phyloP scores from a whole-genome alignment of 2,329 filamentous ascomycete species.

The Didymella sp. region DNA sequence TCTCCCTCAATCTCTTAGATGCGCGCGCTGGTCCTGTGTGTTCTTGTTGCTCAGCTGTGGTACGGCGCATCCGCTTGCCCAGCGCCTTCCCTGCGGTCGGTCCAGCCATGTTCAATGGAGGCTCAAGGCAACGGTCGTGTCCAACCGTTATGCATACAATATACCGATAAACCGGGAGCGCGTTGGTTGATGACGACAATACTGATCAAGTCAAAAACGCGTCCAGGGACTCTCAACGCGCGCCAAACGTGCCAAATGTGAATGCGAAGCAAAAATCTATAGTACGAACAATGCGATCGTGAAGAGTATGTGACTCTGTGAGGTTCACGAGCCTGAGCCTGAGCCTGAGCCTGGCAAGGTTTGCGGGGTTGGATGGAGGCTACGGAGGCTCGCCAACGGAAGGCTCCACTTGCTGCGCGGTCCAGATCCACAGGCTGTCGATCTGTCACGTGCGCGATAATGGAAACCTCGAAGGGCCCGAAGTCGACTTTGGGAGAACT shows the following conservation, averaged over 20 bases:
- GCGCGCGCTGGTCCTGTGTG: slow-evolving; percentile 4
- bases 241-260: background rate
- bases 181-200: slow-evolving; percentile 3
- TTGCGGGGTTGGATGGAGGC: slow-evolving; percentile 23
- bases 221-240: background rate
- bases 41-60: slow-evolving; percentile 8
- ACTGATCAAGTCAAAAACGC: background rate
- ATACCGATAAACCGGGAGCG: background rate
- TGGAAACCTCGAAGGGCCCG: background rate
- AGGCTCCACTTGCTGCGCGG: slow-evolving; percentile 2
- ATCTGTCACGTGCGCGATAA: background rate
- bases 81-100: background rate
- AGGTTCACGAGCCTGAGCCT: background rate
- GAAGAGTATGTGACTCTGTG: slow-evolving; percentile 3
- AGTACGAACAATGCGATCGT: slow-evolving; percentile 11
- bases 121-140: background rate
- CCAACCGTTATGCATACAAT: background rate
- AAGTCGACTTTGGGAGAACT: background rate
- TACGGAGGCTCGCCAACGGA: slow-evolving; percentile 4
- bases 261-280: slow-evolving; percentile 4
- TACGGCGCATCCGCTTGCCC: slow-evolving; percentile 18
- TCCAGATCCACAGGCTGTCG: too few relatives aligned
- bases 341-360: slow-evolving; percentile 1
- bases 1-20: slow-evolving; percentile 18
- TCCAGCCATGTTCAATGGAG: slow-evolving; percentile 13